Evolutionary conservation across 2,329 filamentous ascomycete species (phyloP).

Genomic region (Paracamarosporium sp.): DNA sequence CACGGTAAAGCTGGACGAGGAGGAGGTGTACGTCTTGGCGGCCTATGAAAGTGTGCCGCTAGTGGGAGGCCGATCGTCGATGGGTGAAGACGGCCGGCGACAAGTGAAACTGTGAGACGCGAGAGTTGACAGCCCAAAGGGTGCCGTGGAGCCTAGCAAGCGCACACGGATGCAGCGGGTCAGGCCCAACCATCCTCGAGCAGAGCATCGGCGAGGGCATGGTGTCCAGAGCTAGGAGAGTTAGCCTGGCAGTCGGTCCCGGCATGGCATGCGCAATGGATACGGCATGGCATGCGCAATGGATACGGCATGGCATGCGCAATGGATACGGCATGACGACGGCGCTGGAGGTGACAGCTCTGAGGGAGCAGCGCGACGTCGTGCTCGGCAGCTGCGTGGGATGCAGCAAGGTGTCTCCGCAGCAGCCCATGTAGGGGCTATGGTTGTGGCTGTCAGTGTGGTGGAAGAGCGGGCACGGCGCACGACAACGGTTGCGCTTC

Average conservation of each 20-base stretch:
- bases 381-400: background rate
- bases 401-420: background rate
- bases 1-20: background rate
- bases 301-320: too few species aligned
- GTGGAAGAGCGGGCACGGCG: background rate
- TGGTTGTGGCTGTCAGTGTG: background rate
- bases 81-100: background rate
- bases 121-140: background rate
- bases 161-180: background rate
- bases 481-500: background rate
- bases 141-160: background rate
- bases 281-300: too few species aligned
- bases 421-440: background rate
- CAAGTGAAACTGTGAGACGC: conserved; percentile 10
- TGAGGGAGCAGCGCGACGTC: background rate
- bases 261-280: too few species aligned
- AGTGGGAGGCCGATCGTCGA: conserved; percentile 3
- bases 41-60: background rate
- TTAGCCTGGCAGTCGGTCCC: background rate
- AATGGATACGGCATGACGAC: too few species aligned
- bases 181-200: background rate
- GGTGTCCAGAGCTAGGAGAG: background rate
- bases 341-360: background rate
- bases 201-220: too few species aligned
- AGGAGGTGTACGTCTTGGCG: background rate